Base-by-base conservation (phyloP, 1,284 basidiomycete genomes). In the Lentinula novae-zelandiae region DNA sequence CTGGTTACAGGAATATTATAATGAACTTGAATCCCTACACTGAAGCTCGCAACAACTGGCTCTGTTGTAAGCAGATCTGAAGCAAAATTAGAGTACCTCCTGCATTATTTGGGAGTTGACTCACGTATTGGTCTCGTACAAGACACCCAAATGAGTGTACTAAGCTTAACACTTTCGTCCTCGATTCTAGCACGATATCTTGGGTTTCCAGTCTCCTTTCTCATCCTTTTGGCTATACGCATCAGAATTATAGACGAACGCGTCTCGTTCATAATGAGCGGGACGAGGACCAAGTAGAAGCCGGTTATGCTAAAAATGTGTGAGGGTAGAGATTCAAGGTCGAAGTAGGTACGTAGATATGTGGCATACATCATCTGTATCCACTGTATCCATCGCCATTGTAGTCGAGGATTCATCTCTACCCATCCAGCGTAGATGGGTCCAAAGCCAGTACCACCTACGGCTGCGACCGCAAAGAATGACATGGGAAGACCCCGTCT, bases 341-440 rank as follows among this genome's bases (percentile, higher is more conserved):
- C 38, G 15, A 48, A 60, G 12, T 59, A 20, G 64, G 39, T 56
- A 48, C 56, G 46, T 12, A 49, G 46, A 53, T 13, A 62, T 39
- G 27, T 8, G 22, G n/a, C 60, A 8, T 46, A 57, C 60, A 61
- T 61, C 60, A 61, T 61, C 34, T 88, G 83, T 34, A 92, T 81
- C 89, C 90, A 92, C 71, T 92, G 85, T 12, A 93, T 90, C 90
- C 91, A 93, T 40, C 88, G 78, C 91, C 92, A 93, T 58, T 78
- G 76, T 38, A 93, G 69, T 54, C 39, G 36, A 22, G 48, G 48
- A 61, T 87, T 82, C 67, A 84, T 80, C 67, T 89, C 88, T 6
- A 91, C 83, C 83, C 85, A 92, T 3, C 86, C 87, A 3, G 84
- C 80, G n/a, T 81, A 75, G 0, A 88, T 73, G 1, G 89, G 84